Evolutionary conservation across 2,329 filamentous ascomycete genomes (phyloP), one percentile per base, ranked within the genome.

Genomic region (Xylariaceae sp.): DNA sequence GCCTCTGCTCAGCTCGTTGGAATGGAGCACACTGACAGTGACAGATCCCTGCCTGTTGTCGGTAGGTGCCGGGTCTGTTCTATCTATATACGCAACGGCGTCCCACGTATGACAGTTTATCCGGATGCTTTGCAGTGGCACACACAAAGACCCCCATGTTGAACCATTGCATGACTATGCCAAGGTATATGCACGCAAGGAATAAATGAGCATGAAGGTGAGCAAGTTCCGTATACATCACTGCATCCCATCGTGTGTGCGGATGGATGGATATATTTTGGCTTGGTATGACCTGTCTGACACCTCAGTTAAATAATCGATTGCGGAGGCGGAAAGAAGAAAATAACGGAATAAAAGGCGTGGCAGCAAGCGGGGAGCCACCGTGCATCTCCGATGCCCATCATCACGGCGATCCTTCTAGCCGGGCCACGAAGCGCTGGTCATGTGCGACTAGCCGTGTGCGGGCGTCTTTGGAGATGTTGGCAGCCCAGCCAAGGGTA

Each of bases 401-500:
- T n/a, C 41, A 30, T 45, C 41, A 51, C 36, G 30, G 37, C 54
- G 43, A 48, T 46, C 47, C 43, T 45, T 47, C 48, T 43, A 56
- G 39, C 54, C 51, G 56, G 56, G 48, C 56, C 54, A 53, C 51
- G 37, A 56, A 44, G 18, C 49, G 56, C 56, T 52, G 49, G 51
- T 58, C 54, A 54, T 58, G 54, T 56, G 41, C 21, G 50, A 34
- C 32, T 40, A 16, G 53, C 56, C 49, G 47, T 46, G 44, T 30
- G 43, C 53, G 49, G 56, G 47, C 53, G 42, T 37, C 43, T 40
- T 43, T 58, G 56, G 47, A 49, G 42, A 36, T n/a, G 42, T 58
- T 46, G 53, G 50, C 47, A 58, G 47, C 50, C 51, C 40, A 42
- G 49, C 30, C 49, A 44, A 36, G 37, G 29, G 13, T 34, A 43